Conservation (phyloP, 768 basidiomycete species). For the Lentinula raphanica region DNA sequence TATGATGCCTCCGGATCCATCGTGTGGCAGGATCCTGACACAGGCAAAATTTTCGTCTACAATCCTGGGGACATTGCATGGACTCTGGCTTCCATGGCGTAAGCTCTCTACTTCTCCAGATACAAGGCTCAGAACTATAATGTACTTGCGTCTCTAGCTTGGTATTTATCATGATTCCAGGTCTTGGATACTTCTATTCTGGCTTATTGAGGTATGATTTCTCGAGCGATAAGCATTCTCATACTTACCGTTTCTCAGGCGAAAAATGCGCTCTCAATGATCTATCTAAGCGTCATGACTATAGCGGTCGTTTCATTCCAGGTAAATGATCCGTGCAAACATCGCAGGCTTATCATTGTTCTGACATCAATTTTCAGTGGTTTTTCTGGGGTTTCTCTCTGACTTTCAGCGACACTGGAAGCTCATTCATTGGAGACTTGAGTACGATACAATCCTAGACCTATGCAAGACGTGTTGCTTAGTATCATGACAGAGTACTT, state of each 20-base stretch:
- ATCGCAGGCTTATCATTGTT: neutral
- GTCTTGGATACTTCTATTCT: conserved; percentile 86
- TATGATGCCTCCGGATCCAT: conserved; percentile 9
- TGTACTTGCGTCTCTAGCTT: neutral
- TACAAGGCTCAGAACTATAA: neutral
- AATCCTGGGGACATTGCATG: conserved; percentile 47
- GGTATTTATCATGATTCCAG: conserved; percentile 73
- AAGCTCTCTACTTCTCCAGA: conserved; percentile 36
- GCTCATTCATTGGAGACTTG: conserved; percentile 77
- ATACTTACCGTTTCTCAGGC: conserved; percentile 46
- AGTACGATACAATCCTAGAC: conserved; percentile 34
- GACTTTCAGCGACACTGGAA: conserved; percentile 76
- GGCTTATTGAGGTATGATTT: conserved; percentile 35
- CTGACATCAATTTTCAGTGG: conserved; percentile 53
- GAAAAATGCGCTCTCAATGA: conserved; percentile 95
- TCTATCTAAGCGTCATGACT: conserved; percentile 72
- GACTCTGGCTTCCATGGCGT: conserved; percentile 67
- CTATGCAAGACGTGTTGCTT: neutral
- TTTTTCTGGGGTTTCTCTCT: conserved; percentile 97
- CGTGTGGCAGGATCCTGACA: neutral
- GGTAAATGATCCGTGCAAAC: conserved; percentile 30
- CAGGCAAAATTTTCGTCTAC: conserved; percentile 24
- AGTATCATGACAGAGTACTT: conserved; percentile 61
- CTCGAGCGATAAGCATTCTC: too few species aligned
- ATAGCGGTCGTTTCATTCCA: conserved; percentile 82